Percentiles rank a stretch among this genome's conserved stretches.
phyloP scores from a whole-genome alignment of 148 eudicot species.

The Gaultheria prostrata region DNA sequence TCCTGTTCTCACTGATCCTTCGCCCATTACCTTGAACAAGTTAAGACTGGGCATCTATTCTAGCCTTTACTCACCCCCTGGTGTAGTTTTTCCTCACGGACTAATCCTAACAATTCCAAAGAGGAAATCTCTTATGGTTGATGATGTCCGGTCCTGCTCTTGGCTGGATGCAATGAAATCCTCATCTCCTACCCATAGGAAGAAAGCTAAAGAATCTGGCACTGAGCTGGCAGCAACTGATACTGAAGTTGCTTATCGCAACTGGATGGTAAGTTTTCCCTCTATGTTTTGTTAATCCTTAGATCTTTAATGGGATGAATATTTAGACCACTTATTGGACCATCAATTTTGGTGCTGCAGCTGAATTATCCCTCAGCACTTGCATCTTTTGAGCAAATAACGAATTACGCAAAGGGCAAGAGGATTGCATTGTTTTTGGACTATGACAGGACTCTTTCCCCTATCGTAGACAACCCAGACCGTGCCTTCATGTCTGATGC shows the following conservation, averaged over 20 bases:
- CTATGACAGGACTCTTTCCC: slow-evolving; percentile 96
- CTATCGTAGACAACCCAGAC: slow-evolving; percentile 92
- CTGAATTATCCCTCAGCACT: slow-evolving; percentile 92
- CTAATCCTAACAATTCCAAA: slow-evolving; percentile 65
- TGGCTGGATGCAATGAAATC: slow-evolving; percentile 90
- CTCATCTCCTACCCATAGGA: slow-evolving; percentile 85
- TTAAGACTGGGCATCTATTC: slow-evolving; percentile 62
- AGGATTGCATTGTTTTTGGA: slow-evolving; percentile 83
- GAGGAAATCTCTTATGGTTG: slow-evolving; percentile 61
- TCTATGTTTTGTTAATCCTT: neutral
- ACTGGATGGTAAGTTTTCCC: slow-evolving; percentile 64
- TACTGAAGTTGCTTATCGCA: slow-evolving; percentile 49
- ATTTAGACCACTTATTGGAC: neutral
- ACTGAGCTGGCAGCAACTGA: slow-evolving; percentile 47
- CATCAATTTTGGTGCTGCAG: slow-evolving; percentile 39
- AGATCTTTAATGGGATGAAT: neutral
- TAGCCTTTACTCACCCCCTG: slow-evolving; percentile 47
- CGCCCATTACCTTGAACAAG: slow-evolving; percentile 51
- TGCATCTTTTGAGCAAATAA: slow-evolving; percentile 65
- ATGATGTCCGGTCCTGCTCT: slow-evolving; percentile 65
- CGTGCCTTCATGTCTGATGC: slow-evolving; percentile 80
- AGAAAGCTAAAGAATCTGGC: slow-evolving; percentile 39
- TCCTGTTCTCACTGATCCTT: slow-evolving; percentile 74
- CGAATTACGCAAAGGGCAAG: slow-evolving; percentile 68
- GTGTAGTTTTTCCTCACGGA: slow-evolving; percentile 41